Conservation (phyloP, 768 basidiomycete species). For the Pleurotus salmoneostramineus region DNA sequence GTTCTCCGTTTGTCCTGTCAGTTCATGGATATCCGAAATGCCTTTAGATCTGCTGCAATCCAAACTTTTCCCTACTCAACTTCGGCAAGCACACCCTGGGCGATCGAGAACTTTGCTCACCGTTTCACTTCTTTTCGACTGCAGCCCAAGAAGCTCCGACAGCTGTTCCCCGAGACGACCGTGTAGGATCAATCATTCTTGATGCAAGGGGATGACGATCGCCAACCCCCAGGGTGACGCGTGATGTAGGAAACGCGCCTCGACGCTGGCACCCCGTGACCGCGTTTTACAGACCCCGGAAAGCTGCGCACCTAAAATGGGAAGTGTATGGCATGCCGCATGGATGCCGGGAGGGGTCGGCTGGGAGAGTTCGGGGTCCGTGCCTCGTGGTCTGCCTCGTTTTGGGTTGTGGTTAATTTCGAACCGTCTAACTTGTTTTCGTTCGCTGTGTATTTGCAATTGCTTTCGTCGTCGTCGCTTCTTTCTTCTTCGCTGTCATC, state of each 20-base stretch:
- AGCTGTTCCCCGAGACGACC: no score
- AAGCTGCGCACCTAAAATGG: slow-evolving; percentile 8
- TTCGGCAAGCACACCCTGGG: no score
- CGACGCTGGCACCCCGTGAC: slow-evolving; percentile 27
- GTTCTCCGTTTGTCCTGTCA: no score
- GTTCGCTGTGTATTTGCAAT: slow-evolving; percentile 15
- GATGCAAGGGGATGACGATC: no score
- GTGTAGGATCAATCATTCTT: no score
- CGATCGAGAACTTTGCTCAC: no score
- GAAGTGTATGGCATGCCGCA: slow-evolving; percentile 13
- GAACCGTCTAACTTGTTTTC: slow-evolving; percentile 5
- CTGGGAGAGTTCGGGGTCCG: not conserved
- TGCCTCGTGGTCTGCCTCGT: slow-evolving; percentile 7
- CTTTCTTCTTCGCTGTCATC: slow-evolving; percentile 10
- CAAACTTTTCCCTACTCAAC: no score
- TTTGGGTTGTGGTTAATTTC: slow-evolving; percentile 10
- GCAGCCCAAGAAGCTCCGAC: no score
- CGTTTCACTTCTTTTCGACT: no score
- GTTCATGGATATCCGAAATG: no score
- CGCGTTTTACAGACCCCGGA: slow-evolving; percentile 31
- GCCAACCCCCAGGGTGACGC: no score
- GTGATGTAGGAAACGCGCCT: not conserved
- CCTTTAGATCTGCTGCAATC: no score
- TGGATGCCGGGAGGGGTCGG: slow-evolving; percentile 3
- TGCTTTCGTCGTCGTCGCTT: slow-evolving; percentile 21